Percentiles rank a stretch among this genome's conserved stretches.
Conservation (phyloP, 768 basidiomycete genomes). For the Sarcodon sp. region DNA sequence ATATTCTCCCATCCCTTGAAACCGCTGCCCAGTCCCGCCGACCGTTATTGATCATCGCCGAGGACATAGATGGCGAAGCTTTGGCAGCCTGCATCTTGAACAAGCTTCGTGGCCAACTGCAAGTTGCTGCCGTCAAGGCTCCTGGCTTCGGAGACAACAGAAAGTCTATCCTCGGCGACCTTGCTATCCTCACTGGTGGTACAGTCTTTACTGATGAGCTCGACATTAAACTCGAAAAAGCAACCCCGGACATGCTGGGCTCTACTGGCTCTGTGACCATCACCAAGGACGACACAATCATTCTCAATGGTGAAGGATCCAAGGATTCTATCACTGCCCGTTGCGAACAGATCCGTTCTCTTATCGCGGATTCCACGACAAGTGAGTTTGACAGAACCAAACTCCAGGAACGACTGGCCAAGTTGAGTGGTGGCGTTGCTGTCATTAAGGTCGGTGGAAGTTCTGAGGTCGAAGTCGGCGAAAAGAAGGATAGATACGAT, state of each 20-base stretch:
- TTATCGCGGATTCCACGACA: conserved; percentile 74
- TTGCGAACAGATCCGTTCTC: conserved; percentile 88
- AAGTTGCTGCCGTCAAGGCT: conserved; percentile 90
- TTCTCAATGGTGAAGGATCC: conserved; percentile 87
- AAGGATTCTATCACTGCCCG: conserved; percentile 86
- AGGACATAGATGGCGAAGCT: conserved; percentile 96
- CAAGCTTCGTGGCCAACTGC: conserved; percentile 97
- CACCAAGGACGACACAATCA: conserved; percentile 96
- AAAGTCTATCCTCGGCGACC: conserved; percentile 93
- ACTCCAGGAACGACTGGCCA: conserved; percentile 94
- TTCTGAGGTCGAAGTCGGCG: conserved; percentile 91
- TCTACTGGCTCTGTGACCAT: conserved; percentile 85
- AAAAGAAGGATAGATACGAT: conserved; percentile 99
- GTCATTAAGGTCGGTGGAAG: conserved; percentile 97
- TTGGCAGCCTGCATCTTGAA: conserved; percentile 97
- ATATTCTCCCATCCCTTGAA: conserved; percentile 89
- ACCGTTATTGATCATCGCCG: conserved; percentile 92
- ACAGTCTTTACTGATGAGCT: conserved; percentile 96
- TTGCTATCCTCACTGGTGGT: conserved; percentile 94
- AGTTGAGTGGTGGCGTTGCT: conserved; percentile 91
- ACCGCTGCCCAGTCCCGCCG: conserved; percentile 70
- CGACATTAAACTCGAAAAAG: conserved; percentile 93
- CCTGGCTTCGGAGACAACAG: conserved; percentile 99
- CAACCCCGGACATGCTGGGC: conserved; percentile 80
- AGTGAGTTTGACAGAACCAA: conserved; percentile 91